Evolutionary conservation across 352 stramenopile species (phyloP).

Genomic region (Saprolegnia diclina): DNA sequence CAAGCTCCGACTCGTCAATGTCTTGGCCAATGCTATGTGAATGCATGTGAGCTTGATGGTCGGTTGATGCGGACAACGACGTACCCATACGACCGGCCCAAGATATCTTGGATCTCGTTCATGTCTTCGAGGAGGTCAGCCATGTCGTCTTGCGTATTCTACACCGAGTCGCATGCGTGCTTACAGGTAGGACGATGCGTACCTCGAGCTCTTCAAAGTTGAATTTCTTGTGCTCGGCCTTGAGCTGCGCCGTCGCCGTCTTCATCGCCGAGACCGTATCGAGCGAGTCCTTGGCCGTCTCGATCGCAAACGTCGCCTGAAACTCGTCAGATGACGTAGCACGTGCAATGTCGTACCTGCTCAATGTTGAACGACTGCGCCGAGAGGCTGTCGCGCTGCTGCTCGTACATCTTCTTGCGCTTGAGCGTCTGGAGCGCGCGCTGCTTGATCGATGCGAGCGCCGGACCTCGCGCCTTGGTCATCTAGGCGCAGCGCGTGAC

Average conservation of each 20-base stretch:
- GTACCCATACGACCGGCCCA: slow-evolving; percentile 93
- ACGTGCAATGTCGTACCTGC: too few species aligned
- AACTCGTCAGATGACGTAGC: too few species aligned
- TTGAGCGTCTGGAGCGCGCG: slow-evolving; percentile 82
- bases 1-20: slow-evolving; percentile 92
- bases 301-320: slow-evolving; percentile 84
- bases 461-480: slow-evolving; percentile 60
- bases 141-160: slow-evolving; percentile 96
- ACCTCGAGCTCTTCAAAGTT: slow-evolving; percentile 94
- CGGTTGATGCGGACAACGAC: not conserved
- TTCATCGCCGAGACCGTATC: slow-evolving; percentile 94
- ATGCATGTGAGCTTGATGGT: not conserved
- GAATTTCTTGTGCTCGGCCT: slow-evolving; percentile 93
- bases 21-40: slow-evolving; percentile 83
- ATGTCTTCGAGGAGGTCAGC: slow-evolving; percentile 97
- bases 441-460: slow-evolving; percentile 72
- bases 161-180: slow-evolving; percentile 4
- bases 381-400: slow-evolving; percentile 68
- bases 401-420: slow-evolving; percentile 86
- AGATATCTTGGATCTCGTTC: slow-evolving; percentile 96
- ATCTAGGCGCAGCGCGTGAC: slow-evolving; percentile 37
- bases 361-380: slow-evolving; percentile 86
- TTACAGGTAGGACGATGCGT: not conserved
- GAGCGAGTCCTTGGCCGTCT: slow-evolving; percentile 90
- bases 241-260: slow-evolving; percentile 84